A percentile compares a stretch with the other conserved stretches of the same genome.
phyloP scores from a whole-genome alignment of 2,329 filamentous ascomycete genomes.

The Thielaviopsis punctulata region DNA sequence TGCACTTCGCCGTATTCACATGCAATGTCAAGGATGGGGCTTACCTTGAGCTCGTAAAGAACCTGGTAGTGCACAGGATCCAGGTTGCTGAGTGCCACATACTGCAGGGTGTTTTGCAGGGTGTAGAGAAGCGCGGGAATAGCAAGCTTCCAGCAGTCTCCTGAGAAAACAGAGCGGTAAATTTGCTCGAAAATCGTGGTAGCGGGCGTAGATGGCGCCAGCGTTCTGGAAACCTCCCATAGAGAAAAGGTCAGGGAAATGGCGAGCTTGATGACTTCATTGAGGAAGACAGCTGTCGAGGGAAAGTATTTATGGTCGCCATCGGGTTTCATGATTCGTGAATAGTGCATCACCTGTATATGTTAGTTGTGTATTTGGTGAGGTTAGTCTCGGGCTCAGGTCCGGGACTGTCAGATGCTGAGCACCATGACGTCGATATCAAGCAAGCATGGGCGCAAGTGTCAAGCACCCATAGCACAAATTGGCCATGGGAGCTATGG shows the following conservation, averaged over 20 bases:
- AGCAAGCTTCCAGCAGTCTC: slow-evolving; percentile 87
- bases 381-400: neutral
- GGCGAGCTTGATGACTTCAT: slow-evolving; percentile 78
- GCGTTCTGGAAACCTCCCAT: slow-evolving; percentile 65
- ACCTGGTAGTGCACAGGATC: slow-evolving; percentile 89
- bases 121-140: slow-evolving; percentile 82
- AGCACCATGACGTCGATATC: neutral
- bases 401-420: neutral
- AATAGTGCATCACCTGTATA: slow-evolving; percentile 75
- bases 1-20: neutral
- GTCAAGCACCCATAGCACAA: no score
- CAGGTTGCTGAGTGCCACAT: slow-evolving; percentile 76
- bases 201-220: slow-evolving; percentile 63
- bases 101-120: slow-evolving; percentile 83
- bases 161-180: slow-evolving; percentile 64
- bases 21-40: slow-evolving; percentile 4
- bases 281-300: slow-evolving; percentile 85
- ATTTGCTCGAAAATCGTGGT: slow-evolving; percentile 68
- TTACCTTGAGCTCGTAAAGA: slow-evolving; percentile 76
- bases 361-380: slow-evolving; percentile 5
- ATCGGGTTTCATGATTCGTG: slow-evolving; percentile 72
- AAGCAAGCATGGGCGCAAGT: neutral
- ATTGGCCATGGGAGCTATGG: no score
- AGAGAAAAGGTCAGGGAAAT: slow-evolving; percentile 76
- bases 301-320: slow-evolving; percentile 80